Conservation (phyloP, 139 green algal species). For the Chlamydomonas asymmetrica region DNA sequence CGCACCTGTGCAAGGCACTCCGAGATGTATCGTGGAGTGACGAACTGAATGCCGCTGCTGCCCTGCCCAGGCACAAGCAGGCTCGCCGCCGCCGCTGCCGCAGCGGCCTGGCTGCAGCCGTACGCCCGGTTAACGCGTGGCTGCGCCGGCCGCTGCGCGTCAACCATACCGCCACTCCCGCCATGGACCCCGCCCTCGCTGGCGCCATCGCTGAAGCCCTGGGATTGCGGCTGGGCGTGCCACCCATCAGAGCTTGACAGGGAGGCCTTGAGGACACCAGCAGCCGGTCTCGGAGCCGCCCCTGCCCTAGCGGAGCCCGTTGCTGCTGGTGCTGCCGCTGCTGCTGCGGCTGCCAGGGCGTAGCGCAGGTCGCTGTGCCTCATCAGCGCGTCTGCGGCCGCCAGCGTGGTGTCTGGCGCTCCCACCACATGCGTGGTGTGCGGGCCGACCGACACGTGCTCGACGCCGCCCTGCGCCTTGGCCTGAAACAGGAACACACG, state of each 20-base stretch:
- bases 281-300: background rate
- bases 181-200: background rate
- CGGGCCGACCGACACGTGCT: constrained; percentile 4
- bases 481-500: background rate
- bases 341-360: background rate
- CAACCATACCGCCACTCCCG: background rate
- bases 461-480: constrained; percentile 7
- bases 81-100: background rate
- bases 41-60: constrained; percentile 13
- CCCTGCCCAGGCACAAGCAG: background rate
- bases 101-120: background rate
- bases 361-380: background rate
- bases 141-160: too few species aligned
- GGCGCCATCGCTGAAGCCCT: background rate
- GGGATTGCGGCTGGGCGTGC: background rate
- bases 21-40: constrained; percentile 7
- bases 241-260: background rate
- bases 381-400: background rate
- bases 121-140: too few species aligned
- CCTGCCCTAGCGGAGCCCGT: background rate
- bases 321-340: background rate
- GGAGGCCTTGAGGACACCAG: background rate
- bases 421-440: constrained; percentile 16
- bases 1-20: constrained; percentile 4
- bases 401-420: background rate